These are phyloP conservation scores for Phoenix roebelenii DNA, from an alignment of 176 grass and related monocot species.

Conservation along the genomic window DNA sequence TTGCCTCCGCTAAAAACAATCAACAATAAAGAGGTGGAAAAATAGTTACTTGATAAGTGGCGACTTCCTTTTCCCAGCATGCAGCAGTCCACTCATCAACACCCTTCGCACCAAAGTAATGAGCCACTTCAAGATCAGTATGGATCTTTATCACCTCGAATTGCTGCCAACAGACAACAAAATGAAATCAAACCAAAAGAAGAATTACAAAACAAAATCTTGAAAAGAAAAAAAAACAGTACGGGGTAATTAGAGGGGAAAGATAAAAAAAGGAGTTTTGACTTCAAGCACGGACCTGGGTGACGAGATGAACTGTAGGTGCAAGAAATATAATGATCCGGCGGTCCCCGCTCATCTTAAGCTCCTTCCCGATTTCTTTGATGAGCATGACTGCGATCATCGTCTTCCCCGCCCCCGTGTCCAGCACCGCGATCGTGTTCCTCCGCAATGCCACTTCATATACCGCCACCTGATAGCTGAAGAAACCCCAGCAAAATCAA, in stretches of 20 bases:
- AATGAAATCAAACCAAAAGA: constrained; percentile 3
- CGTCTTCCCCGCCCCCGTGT: constrained; percentile 76
- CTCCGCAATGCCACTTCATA: constrained; percentile 44
- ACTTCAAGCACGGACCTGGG: constrained; percentile 34
- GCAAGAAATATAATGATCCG: constrained; percentile 63
- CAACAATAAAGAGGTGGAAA: neutral
- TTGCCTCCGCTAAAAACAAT: neutral
- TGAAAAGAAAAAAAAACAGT: neutral
- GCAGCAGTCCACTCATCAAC: constrained; percentile 61
- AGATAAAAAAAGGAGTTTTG: no score
- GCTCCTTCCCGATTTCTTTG: constrained; percentile 35
- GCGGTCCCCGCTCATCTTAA: constrained; percentile 22
- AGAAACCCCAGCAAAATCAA: no score
- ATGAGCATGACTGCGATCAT: constrained; percentile 94
- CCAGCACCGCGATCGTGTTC: constrained; percentile 82
- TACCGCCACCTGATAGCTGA: constrained; percentile 75
- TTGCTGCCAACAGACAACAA: constrained; percentile 44
- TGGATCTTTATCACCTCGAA: constrained; percentile 56
- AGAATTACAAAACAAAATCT: neutral
- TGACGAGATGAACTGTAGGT: constrained; percentile 67
- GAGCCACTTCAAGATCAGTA: constrained; percentile 56
- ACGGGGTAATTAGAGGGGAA: no score
- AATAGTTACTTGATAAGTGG: constrained; percentile 48
- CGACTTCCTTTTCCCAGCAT: constrained; percentile 61
- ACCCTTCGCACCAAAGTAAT: constrained; percentile 60